These are phyloP conservation scores for Solanum pinnatisectum DNA, from an alignment of 257 asterid genomes.

Conservation along the genomic window DNA sequence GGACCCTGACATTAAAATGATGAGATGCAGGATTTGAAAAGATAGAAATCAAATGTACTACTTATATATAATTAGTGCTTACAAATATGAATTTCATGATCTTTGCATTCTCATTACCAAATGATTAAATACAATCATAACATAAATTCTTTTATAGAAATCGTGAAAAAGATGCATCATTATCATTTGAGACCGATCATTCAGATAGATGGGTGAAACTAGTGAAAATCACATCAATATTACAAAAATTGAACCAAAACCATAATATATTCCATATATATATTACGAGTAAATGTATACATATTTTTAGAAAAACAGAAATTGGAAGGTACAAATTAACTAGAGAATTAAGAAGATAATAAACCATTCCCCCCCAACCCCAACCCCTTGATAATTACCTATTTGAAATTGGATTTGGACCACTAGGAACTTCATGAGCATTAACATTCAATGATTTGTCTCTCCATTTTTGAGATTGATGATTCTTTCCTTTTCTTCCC, in stretches of 20 bases:
- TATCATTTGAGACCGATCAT: not conserved
- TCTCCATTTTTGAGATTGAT: slow-evolving; percentile 5
- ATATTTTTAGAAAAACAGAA: not conserved
- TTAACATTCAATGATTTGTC: slow-evolving; percentile 18
- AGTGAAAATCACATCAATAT: not conserved
- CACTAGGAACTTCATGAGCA: slow-evolving; percentile 74
- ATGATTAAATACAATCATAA: slow-evolving; percentile 12
- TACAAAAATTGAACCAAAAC: not conserved
- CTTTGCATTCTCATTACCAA: slow-evolving; percentile 4
- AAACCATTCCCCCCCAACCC: not conserved
- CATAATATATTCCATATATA: not conserved
- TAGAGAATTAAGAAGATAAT: not conserved
- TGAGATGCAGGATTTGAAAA: slow-evolving; percentile 3
- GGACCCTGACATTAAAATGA: slow-evolving; percentile 4
- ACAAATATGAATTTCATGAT: not conserved
- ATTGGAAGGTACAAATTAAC: not conserved
- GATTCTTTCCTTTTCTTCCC: slow-evolving; percentile 6
- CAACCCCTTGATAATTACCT: slow-evolving; percentile 8
- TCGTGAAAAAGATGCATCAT: not conserved
- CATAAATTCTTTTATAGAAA: not conserved
- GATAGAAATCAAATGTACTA: slow-evolving; percentile 8
- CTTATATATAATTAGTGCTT: not conserved
- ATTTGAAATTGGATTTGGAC: slow-evolving; percentile 67
- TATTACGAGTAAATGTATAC: not conserved
- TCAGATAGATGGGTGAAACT: not conserved